Conservation (phyloP, 1,284 basidiomycete species). For the Serendipita sp. region DNA sequence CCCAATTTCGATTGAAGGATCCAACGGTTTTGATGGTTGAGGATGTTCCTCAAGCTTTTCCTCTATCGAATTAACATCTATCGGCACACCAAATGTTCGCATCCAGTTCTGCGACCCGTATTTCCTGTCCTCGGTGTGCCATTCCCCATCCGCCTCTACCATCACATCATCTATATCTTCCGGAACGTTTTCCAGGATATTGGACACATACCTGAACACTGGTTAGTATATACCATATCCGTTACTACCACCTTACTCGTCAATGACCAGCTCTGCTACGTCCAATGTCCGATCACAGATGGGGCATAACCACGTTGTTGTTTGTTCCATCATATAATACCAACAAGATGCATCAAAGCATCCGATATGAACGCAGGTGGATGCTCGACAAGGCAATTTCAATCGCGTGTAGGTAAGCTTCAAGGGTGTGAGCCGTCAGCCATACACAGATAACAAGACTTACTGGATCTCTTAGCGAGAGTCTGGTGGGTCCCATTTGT, state of each 20-base stretch:
- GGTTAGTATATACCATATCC: conserved; percentile 7
- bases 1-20: conserved; percentile 54
- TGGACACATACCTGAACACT: conserved; percentile 56
- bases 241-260: conserved; percentile 49
- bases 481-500: conserved; percentile 68
- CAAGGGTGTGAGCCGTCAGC: conserved; percentile 8
- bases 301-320: conserved; percentile 94
- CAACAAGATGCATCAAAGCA: conserved; percentile 95
- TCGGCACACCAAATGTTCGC: conserved; percentile 30
- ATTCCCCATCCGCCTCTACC: conserved; percentile 86
- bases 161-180: conserved; percentile 82
- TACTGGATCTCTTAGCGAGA: conserved; percentile 87
- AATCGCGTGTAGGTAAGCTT: conserved; percentile 86
- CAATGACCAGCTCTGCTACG: conserved; percentile 74
- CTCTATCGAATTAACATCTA: conserved; percentile 7
- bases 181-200: conserved; percentile 63
- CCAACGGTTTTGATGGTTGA: conserved; percentile 21
- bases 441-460: conserved; percentile 21
- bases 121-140: conserved; percentile 85
- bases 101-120: conserved; percentile 64
- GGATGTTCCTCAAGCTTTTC: neutral
- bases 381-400: conserved; percentile 71
- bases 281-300: conserved; percentile 75
- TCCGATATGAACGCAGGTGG: conserved; percentile 75
- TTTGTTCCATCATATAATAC: conserved; percentile 91